Evolutionary conservation across 2,329 filamentous ascomycete genomes (phyloP), one percentile per base, ranked within the genome.

Genomic region (Rosellinia necatrix): DNA sequence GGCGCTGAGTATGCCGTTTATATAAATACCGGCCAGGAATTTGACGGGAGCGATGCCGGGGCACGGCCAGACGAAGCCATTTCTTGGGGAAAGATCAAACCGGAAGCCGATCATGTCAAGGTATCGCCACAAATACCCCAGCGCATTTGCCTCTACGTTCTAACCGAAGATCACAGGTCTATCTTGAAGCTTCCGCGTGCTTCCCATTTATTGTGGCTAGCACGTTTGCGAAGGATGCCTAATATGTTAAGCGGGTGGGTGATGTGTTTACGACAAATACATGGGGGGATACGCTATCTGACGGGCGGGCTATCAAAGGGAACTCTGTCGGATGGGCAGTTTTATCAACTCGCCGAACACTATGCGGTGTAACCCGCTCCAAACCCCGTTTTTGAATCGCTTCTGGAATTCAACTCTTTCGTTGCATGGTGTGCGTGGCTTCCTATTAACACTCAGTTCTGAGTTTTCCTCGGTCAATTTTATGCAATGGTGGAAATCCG

Each of bases 81-180:
- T 13, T 97, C 92, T 60, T 99, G 94, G 94, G 94, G 94, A 3
- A 99, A 99, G 80, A 97, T 99, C 74, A 97, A 96, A 74, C 80
- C 87, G 37, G 90, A 88, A 49, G 94, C 89, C 1, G 88, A 94
- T 61, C 89, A 87, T 66, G 92, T 97, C 53, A 99, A 97, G 86
- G 90, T 91, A 72, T 15, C 19, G n/a, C 15, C 17, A 40, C 29
- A 30, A 19, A 10, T 19, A 17, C 43, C 34, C 1, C 3, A 32
- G 15, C 22, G 22, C 21, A 29, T 21, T 17, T 32, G 10, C 43
- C 42, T 57, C 19, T 12, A 29, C 61, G 64, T 51, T 61, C 44
- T 32, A 19, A 21, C 57, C 55, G 49, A 49, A 55, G 19, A 25
- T 15, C 44, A 21, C 56, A 85, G 83, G 83, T 87, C 1, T 87